Base-by-base conservation (phyloP, 2,329 filamentous ascomycete species). In the Colletotrichum theobromicola region DNA sequence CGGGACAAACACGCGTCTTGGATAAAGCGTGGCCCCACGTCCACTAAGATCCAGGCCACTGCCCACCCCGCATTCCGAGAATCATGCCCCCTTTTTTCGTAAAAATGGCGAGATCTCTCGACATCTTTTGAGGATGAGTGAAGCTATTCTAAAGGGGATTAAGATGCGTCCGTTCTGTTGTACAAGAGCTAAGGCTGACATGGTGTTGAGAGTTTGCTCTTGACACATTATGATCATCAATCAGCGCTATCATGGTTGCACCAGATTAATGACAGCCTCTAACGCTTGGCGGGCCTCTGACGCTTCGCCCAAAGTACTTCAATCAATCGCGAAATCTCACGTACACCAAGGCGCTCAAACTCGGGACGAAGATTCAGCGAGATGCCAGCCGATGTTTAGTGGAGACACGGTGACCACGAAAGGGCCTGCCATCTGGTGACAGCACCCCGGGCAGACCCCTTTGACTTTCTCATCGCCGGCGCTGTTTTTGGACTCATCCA, bases 1-100 rank as follows among this genome's bases (percentile, higher is more conserved):
- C 62, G 68, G 72, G 62, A 71, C 61, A 18, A 63, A 62, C 26
- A 72, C 55, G 68, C 62, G 72, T 74, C 57, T 74, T 72, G 57
- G 26, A 74, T 63, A 71, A 58, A 74, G 68, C 72, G 55, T 55
- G 13, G 72, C 16, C 62, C 68, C 68, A 58, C 42, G 32, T 12
- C 55, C 4, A 21, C 55, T 60, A 61, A 16, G 58, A 24, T 35
- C 67, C 28, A 70, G 50, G 18, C 50, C 50, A 24, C 26, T 62
- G 32, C 42, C 42, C 34, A 32, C 67, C 72, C 72, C 72, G 67
- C 72, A 67, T 74, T 60, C 53, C 58, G 53, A 61, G 34, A 67
- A 13, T 34, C 18, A 28, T 18, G 28, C 66, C 66, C 66, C 70
- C 30, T 30, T 63, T 62, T n/a, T 62, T 30, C 21, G 55, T 57